Evolutionary conservation across 2,329 filamentous ascomycete species (phyloP).

Genomic region (Nemania serpens): DNA sequence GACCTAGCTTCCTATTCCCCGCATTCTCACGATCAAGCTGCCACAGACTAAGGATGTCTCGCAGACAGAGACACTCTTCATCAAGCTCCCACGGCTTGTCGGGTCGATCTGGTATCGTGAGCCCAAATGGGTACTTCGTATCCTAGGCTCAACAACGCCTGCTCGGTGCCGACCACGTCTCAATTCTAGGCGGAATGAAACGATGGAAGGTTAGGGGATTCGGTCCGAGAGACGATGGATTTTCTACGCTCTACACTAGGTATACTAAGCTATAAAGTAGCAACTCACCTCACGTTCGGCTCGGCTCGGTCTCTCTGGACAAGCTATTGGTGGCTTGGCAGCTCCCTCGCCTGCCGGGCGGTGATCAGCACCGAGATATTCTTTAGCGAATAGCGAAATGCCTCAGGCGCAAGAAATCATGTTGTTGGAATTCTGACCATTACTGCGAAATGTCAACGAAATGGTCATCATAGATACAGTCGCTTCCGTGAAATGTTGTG

Average conservation of each 20-base stretch:
- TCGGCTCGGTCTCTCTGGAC: not conserved
- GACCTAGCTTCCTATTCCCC: not conserved
- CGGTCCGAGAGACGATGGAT: not conserved
- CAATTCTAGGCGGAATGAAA: slow-evolving; percentile 1
- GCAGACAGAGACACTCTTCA: not conserved
- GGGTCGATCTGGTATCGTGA: too few species aligned
- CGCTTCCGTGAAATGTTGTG: not conserved
- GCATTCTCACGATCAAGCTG: slow-evolving; percentile 1
- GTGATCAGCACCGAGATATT: not conserved
- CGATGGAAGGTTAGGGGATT: slow-evolving; percentile 8
- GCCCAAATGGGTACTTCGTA: too few species aligned
- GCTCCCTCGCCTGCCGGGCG: slow-evolving; percentile 11
- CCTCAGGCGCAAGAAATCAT: not conserved
- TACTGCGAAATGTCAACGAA: not conserved
- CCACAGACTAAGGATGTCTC: not conserved
- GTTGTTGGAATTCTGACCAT: too few species aligned
- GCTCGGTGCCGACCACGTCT: slow-evolving; percentile 3
- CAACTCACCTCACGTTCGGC: not conserved
- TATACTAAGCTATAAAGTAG: not conserved
- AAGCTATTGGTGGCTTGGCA: slow-evolving; percentile 16
- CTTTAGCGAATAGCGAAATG: too few species aligned
- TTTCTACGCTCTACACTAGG: not conserved
- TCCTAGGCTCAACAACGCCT: not conserved
- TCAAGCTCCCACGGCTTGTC: not conserved
- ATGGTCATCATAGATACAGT: not conserved